phyloP scores from a whole-genome alignment of 139 green algal genomes.

The Micromonas pusilla region DNA sequence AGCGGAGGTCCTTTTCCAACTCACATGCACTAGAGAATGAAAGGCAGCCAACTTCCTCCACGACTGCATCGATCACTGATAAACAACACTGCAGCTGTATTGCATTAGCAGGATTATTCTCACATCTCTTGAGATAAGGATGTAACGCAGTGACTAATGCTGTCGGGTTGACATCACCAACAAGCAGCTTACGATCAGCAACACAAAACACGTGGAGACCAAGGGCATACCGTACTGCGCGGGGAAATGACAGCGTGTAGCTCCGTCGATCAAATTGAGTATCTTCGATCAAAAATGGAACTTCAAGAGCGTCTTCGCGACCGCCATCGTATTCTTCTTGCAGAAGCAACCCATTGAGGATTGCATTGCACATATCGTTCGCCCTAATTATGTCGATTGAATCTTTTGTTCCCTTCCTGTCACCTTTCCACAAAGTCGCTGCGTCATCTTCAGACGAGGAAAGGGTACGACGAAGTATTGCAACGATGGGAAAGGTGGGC shows the following conservation, averaged over 20 bases:
- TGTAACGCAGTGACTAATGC: not conserved
- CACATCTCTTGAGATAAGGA: not conserved
- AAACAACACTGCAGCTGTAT: slow-evolving; percentile 10
- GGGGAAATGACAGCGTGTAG: not conserved
- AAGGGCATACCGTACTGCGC: not conserved
- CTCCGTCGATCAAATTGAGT: not conserved
- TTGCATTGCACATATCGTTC: too few species aligned
- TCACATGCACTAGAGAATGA: not conserved
- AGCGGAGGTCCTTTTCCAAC: not conserved
- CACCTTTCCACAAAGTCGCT: not conserved
- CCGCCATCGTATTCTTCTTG: too few species aligned
- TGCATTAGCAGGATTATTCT: not conserved
- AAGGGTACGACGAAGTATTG: not conserved
- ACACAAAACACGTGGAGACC: not conserved
- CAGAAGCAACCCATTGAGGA: too few species aligned
- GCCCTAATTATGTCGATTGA: too few species aligned
- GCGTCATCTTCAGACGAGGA: not conserved
- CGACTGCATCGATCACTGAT: not conserved
- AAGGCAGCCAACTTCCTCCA: not conserved
- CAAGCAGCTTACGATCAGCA: not conserved
- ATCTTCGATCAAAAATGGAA: too few species aligned
- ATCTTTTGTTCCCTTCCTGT: not conserved
- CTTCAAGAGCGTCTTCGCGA: too few species aligned
- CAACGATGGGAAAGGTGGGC: not conserved
- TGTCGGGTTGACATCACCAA: not conserved